Percentiles rank a stretch among this genome's conserved stretches.
These are phyloP conservation scores for Schoenoplectus tabernaemontani DNA, from an alignment of 202 grass and related monocot genomes.

Conservation along the genomic window DNA sequence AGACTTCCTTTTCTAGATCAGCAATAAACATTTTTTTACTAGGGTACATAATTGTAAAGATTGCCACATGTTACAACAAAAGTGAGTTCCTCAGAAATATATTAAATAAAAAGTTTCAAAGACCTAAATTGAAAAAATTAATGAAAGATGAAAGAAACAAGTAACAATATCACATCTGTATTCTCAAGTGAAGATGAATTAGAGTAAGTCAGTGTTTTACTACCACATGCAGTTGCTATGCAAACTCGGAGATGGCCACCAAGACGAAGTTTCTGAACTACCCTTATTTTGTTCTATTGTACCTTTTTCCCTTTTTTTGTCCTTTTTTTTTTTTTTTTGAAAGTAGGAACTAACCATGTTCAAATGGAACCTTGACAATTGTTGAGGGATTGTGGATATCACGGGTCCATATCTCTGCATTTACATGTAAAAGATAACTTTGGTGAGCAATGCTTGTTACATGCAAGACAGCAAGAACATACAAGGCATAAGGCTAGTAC, in stretches of 20 bases:
- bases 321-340: too few species aligned
- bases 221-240: background rate
- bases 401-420: slow-evolving; percentile 83
- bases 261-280: slow-evolving; percentile 30
- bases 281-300: too few species aligned
- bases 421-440: background rate
- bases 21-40: background rate
- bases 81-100: background rate
- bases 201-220: background rate
- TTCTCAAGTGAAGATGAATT: background rate
- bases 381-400: slow-evolving; percentile 91
- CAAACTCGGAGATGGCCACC: background rate
- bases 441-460: background rate
- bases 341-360: slow-evolving; percentile 58
- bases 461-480: background rate
- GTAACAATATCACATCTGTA: background rate
- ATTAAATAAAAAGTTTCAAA: background rate
- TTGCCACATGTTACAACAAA: background rate
- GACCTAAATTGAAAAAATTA: background rate
- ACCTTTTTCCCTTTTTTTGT: too few species aligned
- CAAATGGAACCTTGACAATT: slow-evolving; percentile 94
- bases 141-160: background rate
- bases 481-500: background rate
- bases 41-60: background rate
- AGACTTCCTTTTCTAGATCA: background rate